Conservation (phyloP, 306 rosid genomes). For the Abrus precatorius region DNA sequence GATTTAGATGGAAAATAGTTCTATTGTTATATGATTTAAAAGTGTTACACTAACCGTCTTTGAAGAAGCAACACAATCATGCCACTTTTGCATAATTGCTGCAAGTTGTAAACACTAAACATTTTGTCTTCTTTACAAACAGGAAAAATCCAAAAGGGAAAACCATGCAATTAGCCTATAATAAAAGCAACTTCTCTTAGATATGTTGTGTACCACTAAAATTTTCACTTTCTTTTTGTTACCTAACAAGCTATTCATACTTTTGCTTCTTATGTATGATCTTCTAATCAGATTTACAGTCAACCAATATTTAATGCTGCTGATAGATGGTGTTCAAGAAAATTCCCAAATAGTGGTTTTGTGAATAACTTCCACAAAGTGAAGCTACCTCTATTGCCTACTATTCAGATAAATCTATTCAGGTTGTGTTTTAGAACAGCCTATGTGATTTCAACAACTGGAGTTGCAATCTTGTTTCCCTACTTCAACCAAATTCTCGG, state of each 20-base stretch:
- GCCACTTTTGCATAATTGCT: neutral
- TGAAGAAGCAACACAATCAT: neutral
- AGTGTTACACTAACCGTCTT: neutral
- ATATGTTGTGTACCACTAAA: too few species aligned
- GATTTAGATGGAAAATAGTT: neutral
- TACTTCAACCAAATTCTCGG: slow-evolving; percentile 84
- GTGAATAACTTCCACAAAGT: slow-evolving; percentile 58
- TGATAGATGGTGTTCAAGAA: slow-evolving; percentile 65
- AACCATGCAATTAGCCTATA: too few species aligned
- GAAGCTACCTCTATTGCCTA: slow-evolving; percentile 64
- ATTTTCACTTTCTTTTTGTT: too few species aligned
- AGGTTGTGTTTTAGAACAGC: slow-evolving; percentile 70
- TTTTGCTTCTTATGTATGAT: neutral
- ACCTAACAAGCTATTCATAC: neutral
- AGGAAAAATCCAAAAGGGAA: too few species aligned
- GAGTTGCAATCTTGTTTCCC: slow-evolving; percentile 70
- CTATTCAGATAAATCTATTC: slow-evolving; percentile 56
- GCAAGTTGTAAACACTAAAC: too few species aligned
- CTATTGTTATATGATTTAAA: neutral
- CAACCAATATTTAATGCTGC: slow-evolving; percentile 70
- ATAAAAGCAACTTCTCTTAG: too few species aligned
- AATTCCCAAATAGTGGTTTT: slow-evolving; percentile 66
- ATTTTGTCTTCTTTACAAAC: too few species aligned
- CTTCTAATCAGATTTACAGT: slow-evolving; percentile 60
- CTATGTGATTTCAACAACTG: slow-evolving; percentile 73